Evolutionary conservation across 169 alveolate genomes (phyloP), one percentile per base, ranked within the genome.

Genomic region (Besnoitia besnoiti): DNA sequence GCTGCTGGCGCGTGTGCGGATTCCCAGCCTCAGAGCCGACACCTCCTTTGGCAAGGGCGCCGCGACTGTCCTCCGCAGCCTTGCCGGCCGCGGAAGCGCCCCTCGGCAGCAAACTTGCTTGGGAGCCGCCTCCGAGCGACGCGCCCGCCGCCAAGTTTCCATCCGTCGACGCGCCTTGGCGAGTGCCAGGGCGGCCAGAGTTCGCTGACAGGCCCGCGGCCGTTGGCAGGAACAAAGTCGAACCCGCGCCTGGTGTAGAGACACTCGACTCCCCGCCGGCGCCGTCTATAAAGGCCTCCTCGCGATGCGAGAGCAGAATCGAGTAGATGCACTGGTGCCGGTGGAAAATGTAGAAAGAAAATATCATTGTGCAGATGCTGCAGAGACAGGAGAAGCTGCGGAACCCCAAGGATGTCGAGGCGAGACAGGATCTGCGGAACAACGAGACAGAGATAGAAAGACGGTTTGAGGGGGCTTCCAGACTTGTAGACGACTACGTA

Each of bases 271-370:
- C 35, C 79, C 46, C 62, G 85, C 76, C 30, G 51, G 73, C 62
- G 73, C 46, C 80, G 50, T 67, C 62, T 42, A 67, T 62, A 62
- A 21, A 37, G 46, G 40, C 46, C 42, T 67, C 51, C 49, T 55
- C 61, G 40, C 82, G 67, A 21, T 21, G 24, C 5, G 67, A 55
- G 33, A 55, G 67, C 42, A 67, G 80, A 30, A 67, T 24, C 39
- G 80, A 67, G 44, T 67, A 67, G 80, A 67, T 67, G 80, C 80
- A 67, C 80, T 67, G 80, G 80, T 67, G 80, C 14, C 80, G 80
- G 67, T 73, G 92, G 47, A 88, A 88, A 19, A 88, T 67, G 85
- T 67, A 88, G 49, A 88, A n/a, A 39, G 92, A 62, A 47, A 55
- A 88, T 19, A 88, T 88, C 92, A 88, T 88, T 67, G 75, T 88